Evolutionary conservation across 2,329 filamentous ascomycete genomes (phyloP).

Genomic region (Cercospora sesami): DNA sequence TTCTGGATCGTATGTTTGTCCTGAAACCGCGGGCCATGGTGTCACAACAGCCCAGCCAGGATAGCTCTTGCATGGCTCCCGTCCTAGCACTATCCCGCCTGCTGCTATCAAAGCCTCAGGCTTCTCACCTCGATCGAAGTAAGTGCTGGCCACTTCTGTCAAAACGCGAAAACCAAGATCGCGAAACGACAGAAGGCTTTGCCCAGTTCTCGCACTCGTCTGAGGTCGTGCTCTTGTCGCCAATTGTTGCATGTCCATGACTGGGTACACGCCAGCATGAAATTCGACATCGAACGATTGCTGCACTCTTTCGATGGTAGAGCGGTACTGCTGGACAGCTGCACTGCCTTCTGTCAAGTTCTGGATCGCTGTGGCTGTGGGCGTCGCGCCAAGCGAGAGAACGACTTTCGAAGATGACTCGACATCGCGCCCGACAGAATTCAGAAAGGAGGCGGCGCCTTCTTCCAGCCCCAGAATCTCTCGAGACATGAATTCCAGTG

Average conservation of each 20-base stretch:
- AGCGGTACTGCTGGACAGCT: slow-evolving; percentile 38
- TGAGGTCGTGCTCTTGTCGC: slow-evolving; percentile 64
- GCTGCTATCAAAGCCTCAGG: slow-evolving; percentile 68
- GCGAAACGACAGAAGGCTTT: slow-evolving; percentile 45
- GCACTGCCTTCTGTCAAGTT: slow-evolving; percentile 53
- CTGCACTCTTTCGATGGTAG: slow-evolving; percentile 41
- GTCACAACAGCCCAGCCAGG: slow-evolving; percentile 69
- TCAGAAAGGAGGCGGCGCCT: slow-evolving; percentile 45
- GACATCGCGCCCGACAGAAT: slow-evolving; percentile 26
- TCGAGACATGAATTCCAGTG: slow-evolving; percentile 58
- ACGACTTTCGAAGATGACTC: slow-evolving; percentile 43
- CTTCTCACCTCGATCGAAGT: slow-evolving; percentile 58
- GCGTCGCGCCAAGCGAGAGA: slow-evolving; percentile 74
- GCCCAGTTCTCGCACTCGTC: slow-evolving; percentile 30
- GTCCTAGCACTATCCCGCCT: slow-evolving; percentile 68
- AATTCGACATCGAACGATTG: slow-evolving; percentile 58
- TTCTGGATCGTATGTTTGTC: slow-evolving; percentile 40
- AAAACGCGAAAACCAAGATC: slow-evolving; percentile 68
- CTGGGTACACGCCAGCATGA: slow-evolving; percentile 74
- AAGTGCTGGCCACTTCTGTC: slow-evolving; percentile 70
- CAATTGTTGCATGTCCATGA: slow-evolving; percentile 76
- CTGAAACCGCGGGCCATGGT: slow-evolving; percentile 52
- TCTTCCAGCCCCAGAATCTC: slow-evolving; percentile 60
- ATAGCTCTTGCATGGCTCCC: slow-evolving; percentile 72
- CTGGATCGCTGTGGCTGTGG: slow-evolving; percentile 67